phyloP scores from a whole-genome alignment of 1,284 basidiomycete species.

The Austroboletus novae-zelandiae region DNA sequence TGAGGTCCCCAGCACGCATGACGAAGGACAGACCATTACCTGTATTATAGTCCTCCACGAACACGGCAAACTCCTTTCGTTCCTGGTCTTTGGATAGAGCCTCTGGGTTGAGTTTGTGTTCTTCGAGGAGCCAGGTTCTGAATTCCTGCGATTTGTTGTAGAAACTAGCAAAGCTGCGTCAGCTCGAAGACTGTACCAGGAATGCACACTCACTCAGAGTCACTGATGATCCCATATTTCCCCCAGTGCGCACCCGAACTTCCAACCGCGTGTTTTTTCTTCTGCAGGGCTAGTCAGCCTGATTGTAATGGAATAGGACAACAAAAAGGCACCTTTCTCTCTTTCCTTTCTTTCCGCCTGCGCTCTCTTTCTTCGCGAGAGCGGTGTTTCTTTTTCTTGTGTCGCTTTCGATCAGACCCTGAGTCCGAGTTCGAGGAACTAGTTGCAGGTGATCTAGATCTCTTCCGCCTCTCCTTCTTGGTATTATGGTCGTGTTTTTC shows the following conservation, averaged over 20 bases:
- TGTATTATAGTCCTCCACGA: conserved; percentile 86
- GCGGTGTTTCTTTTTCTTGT: conserved; percentile 45
- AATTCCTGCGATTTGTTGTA: conserved; percentile 82
- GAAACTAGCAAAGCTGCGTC: conserved; percentile 45
- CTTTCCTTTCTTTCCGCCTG: conserved; percentile 64
- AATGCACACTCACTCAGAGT: conserved; percentile 62
- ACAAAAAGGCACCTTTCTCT: conserved; percentile 51
- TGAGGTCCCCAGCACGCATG: background rate
- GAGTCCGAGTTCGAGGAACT: conserved; percentile 35
- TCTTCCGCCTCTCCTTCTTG: conserved; percentile 32
- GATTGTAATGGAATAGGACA: background rate
- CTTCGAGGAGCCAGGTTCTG: conserved; percentile 87
- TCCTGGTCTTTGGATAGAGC: conserved; percentile 79
- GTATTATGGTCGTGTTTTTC: conserved; percentile 23
- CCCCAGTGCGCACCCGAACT: conserved; percentile 71
- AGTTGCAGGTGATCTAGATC: conserved; percentile 40
- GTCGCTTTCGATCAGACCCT: conserved; percentile 38
- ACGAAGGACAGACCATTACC: conserved; percentile 42
- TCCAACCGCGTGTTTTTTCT: conserved; percentile 54
- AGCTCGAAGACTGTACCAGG: conserved; percentile 9
- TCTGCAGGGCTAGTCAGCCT: conserved; percentile 35
- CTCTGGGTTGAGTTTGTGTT: conserved; percentile 85
- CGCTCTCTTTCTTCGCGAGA: conserved; percentile 55
- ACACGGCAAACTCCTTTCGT: conserved; percentile 78
- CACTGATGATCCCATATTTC: conserved; percentile 82